Percentiles rank a stretch among this genome's conserved stretches.
Conservation (phyloP, 2,329 filamentous ascomycete species). For the Neophaeococcomyces mojaviensis region DNA sequence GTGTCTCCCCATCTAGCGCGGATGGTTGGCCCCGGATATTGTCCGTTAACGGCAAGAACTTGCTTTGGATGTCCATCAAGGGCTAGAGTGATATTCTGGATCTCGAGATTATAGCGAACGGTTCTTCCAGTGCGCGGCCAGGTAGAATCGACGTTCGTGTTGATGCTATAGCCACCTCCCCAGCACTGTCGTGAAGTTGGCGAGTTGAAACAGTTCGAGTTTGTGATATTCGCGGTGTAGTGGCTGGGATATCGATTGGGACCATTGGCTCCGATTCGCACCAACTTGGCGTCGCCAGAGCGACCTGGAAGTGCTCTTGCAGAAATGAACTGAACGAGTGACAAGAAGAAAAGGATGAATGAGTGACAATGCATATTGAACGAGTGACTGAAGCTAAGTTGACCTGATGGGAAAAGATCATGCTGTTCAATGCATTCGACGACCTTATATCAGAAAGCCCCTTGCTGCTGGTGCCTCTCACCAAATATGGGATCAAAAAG, state of each 20-base stretch:
- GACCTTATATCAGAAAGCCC: not conserved
- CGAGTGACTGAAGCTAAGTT: constrained; percentile 2
- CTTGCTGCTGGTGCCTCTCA: not conserved
- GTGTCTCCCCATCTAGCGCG: constrained; percentile 56
- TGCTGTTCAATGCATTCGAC: not conserved
- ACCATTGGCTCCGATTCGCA: not conserved
- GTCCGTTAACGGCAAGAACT: constrained; percentile 49
- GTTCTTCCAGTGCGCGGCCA: constrained; percentile 23
- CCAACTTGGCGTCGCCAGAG: not conserved
- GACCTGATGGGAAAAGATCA: not conserved
- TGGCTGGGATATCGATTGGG: not conserved
- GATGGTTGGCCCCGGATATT: constrained; percentile 61
- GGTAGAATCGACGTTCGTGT: constrained; percentile 22
- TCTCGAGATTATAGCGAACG: constrained; percentile 20
- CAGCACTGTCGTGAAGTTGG: constrained; percentile 22
- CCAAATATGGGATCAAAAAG: not conserved
- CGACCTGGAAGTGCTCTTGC: constrained; percentile 1
- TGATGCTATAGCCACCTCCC: constrained; percentile 22
- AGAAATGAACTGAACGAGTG: constrained; percentile 4
- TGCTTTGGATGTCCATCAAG: constrained; percentile 39
- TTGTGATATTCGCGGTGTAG: constrained; percentile 8
- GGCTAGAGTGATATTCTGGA: constrained; percentile 30
- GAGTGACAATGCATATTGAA: constrained; percentile 7
- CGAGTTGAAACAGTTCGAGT: constrained; percentile 19
- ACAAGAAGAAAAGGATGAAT: constrained; percentile 1